A percentile compares a stretch with the other conserved stretches of the same genome.
These are phyloP conservation scores for Fusarium setosum DNA, from an alignment of 2,329 filamentous ascomycete species.

Conservation along the genomic window DNA sequence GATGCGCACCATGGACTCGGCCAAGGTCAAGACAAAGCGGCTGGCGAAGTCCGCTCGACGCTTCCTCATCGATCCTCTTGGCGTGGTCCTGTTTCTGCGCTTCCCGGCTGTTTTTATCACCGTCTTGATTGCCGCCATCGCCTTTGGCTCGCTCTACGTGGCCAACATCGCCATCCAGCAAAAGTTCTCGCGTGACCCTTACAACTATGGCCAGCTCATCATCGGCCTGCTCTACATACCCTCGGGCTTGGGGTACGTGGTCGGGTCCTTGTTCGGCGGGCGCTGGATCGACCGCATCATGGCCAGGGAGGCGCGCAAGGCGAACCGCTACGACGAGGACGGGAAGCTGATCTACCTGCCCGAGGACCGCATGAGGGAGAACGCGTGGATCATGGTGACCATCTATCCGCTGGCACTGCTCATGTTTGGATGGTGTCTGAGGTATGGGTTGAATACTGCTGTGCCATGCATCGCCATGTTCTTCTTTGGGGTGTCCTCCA, in stretches of 20 bases:
- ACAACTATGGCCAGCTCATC: slow-evolving; percentile 74
- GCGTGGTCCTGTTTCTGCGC: slow-evolving; percentile 76
- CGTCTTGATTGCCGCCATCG: slow-evolving; percentile 79
- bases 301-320: slow-evolving; percentile 78
- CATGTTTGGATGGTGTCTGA: slow-evolving; percentile 81
- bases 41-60: slow-evolving; percentile 66
- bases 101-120: slow-evolving; percentile 79
- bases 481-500: slow-evolving; percentile 80
- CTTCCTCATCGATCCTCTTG: slow-evolving; percentile 77
- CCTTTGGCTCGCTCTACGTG: slow-evolving; percentile 80
- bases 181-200: slow-evolving; percentile 74
- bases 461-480: slow-evolving; percentile 74
- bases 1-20: slow-evolving; percentile 71
- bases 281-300: slow-evolving; percentile 86
- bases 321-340: slow-evolving; percentile 73
- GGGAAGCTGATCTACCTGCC: slow-evolving; percentile 77
- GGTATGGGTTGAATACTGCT: slow-evolving; percentile 73
- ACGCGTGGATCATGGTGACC: slow-evolving; percentile 79
- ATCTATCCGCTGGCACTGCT: slow-evolving; percentile 78
- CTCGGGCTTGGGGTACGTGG: slow-evolving; percentile 77
- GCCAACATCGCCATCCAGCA: slow-evolving; percentile 82
- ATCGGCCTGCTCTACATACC: slow-evolving; percentile 84
- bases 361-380: slow-evolving; percentile 86
- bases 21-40: slow-evolving; percentile 66
- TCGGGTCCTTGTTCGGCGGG: slow-evolving; percentile 76